phyloP scores from a whole-genome alignment of 2,329 filamentous ascomycete genomes.

The Alternaria triticina region DNA sequence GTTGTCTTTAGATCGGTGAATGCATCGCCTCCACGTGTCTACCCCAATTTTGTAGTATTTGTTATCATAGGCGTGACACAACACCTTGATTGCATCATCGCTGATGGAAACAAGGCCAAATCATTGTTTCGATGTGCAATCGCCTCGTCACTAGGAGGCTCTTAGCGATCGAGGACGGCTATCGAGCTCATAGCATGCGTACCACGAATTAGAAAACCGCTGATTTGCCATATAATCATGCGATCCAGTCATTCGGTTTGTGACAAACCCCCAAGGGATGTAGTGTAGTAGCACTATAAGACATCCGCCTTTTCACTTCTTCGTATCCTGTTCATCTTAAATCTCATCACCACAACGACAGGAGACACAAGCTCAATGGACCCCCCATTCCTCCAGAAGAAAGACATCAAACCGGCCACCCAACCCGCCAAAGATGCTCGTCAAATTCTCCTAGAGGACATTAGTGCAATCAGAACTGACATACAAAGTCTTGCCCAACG shows the following conservation, averaged over 20 bases:
- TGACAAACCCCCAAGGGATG: background rate
- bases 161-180: background rate
- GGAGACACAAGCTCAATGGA: background rate
- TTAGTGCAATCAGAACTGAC: background rate
- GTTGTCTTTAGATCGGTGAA: background rate
- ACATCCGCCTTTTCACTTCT: background rate
- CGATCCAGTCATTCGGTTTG: background rate
- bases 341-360: background rate
- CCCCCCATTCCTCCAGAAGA: fast-evolving
- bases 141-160: background rate
- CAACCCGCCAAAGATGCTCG: background rate
- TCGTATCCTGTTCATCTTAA: background rate
- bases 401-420: background rate
- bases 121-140: background rate
- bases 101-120: background rate
- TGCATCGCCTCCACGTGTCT: background rate
- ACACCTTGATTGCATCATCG: background rate
- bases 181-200: background rate
- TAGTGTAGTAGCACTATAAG: background rate
- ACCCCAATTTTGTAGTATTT: background rate
- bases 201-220: background rate
- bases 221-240: background rate
- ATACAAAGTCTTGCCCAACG: background rate
- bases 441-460: background rate
- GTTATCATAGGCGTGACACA: background rate